phyloP scores from a whole-genome alignment of 768 basidiomycete genomes.

The Boletus edulis region DNA sequence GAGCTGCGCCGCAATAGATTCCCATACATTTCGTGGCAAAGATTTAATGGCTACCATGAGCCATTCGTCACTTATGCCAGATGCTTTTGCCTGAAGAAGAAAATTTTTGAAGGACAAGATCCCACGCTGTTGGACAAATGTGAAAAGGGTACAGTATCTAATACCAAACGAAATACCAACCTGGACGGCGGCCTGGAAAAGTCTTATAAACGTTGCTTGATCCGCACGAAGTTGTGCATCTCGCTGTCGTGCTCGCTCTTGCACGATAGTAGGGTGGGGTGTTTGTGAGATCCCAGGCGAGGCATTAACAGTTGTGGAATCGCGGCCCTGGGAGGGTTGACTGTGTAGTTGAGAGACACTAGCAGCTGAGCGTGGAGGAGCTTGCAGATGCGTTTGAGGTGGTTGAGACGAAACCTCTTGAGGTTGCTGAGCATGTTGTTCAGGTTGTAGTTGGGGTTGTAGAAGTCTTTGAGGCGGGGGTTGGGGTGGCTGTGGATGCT shows the following conservation, averaged over 20 bases:
- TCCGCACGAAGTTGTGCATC: neutral
- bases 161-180: constrained; percentile 14
- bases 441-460: neutral
- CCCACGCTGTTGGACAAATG: constrained; percentile 13
- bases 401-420: neutral
- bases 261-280: neutral
- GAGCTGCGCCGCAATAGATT: constrained; percentile 5
- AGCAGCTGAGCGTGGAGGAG: neutral
- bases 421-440: neutral
- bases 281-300: neutral
- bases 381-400: neutral
- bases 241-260: constrained; percentile 7
- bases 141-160: constrained; percentile 1
- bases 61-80: constrained; percentile 23
- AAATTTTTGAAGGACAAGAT: constrained; percentile 9
- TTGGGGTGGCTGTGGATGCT: neutral
- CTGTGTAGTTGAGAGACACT: neutral
- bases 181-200: constrained; percentile 20
- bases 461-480: neutral
- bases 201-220: constrained; percentile 17
- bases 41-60: constrained; percentile 13
- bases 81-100: constrained; percentile 8
- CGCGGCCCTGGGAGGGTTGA: constrained; percentile 2
- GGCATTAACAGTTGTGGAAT: neutral
- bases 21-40: constrained; percentile 16